Evolutionary conservation across 495 filamentous ascomycete genomes (phyloP), one percentile per base, ranked within the genome.

Genomic region (Hypomontagnella monticulosa): DNA sequence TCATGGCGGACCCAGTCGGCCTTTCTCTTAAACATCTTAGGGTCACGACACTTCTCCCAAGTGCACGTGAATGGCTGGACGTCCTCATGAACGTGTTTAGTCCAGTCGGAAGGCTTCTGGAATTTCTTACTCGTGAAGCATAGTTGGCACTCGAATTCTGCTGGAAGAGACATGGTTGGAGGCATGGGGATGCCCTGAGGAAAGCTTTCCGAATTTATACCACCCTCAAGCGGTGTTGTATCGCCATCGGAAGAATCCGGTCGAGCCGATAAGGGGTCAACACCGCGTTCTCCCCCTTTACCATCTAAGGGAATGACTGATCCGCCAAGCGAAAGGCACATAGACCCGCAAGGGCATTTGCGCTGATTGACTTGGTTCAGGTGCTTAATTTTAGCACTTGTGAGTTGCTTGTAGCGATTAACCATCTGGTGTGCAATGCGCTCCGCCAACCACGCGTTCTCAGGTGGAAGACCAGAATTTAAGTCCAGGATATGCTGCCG

Each of bases 1-100:
- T 98, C 94, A 68, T 98, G 94, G 30, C 94, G 84, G 20, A 98
- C 93, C 94, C 94, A 98, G 72, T 98, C 94, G 14, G 94, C 94
- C 76, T 98, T 98, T 38, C 94, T 85, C 77, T 98, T 98, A 81
- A 97, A 98, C 18, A 92, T 94, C 75, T 96, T 97, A 19, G 93
- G 90, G 51, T 97, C 93, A 27, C 81, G 85, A 76, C 94, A 98
- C 20, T 87, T 79, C 10, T 88, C 84, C 76, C 95, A 97, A 0
- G 93, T 98, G 77, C 94, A 98, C 7, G 93, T 97, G 69, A 97
- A 98, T 4, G 94, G 94, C 71, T 96, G 91, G 9, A 97, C 87
- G 72, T 98, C 94, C 74, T 98, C 94, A 70, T 96, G 92, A 4
- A 98, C 91, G 70, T 98, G 94, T 73, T 98, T 98, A 11, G 94